Percentiles rank a stretch among this genome's conserved stretches.
Evolutionary conservation across 139 green algal genomes (phyloP).

Genomic region (Microglena sp.): DNA sequence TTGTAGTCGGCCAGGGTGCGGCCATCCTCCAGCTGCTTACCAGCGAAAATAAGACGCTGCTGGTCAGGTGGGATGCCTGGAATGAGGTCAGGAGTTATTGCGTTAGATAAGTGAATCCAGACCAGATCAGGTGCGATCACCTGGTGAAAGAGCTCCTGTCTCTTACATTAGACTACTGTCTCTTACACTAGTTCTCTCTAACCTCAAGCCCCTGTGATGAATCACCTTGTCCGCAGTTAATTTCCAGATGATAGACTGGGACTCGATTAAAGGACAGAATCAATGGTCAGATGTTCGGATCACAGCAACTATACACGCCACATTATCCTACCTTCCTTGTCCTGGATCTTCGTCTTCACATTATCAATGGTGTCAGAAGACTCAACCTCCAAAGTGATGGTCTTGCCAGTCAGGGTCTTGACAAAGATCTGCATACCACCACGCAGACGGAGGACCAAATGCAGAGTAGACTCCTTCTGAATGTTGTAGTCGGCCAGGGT

Average conservation of each 20-base stretch:
- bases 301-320: background rate
- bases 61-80: constrained; percentile 88
- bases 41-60: constrained; percentile 94
- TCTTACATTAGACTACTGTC: too few relatives aligned
- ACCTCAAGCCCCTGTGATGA: too few relatives aligned
- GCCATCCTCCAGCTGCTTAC: constrained; percentile 95
- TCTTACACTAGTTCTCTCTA: too few relatives aligned
- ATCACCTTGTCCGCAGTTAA: too few relatives aligned
- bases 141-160: background rate
- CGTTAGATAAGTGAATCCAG: too few relatives aligned
- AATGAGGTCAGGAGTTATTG: too few relatives aligned
- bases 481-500: constrained; percentile 98
- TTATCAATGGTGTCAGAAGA: constrained; percentile 77
- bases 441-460: too few relatives aligned
- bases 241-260: background rate
- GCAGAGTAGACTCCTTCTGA: too few relatives aligned
- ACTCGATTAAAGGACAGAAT: background rate
- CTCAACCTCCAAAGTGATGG: constrained; percentile 57
- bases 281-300: background rate
- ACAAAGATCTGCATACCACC: too few relatives aligned
- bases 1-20: constrained; percentile 95
- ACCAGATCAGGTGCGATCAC: too few relatives aligned
- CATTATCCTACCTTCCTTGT: constrained; percentile 70
- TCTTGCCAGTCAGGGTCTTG: constrained; percentile 18
- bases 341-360: too few relatives aligned